Conservation (phyloP, 257 asterid genomes). For the Capsicum chinense region DNA sequence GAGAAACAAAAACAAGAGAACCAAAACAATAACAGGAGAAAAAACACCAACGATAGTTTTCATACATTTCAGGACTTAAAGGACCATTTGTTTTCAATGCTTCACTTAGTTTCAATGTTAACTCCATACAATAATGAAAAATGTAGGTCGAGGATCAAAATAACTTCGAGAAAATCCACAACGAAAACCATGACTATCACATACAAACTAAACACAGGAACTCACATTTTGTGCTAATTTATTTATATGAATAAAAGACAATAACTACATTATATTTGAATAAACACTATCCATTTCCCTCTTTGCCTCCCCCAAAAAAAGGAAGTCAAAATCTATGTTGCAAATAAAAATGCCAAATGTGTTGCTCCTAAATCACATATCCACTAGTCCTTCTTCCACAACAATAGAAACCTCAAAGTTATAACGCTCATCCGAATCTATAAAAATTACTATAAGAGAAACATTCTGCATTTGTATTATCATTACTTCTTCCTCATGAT, state of each 20-base stretch:
- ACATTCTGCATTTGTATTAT: background rate
- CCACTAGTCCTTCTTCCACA: background rate
- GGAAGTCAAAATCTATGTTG: background rate
- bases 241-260: background rate
- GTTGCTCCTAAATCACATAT: background rate
- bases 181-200: too few relatives aligned
- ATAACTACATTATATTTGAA: background rate
- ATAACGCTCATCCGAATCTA: conserved; percentile 2
- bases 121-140: too few relatives aligned
- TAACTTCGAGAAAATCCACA: too few relatives aligned
- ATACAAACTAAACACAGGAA: too few relatives aligned
- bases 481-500: background rate
- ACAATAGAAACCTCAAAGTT: background rate
- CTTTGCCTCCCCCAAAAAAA: background rate
- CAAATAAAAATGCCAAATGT: conserved; percentile 22
- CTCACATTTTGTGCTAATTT: background rate
- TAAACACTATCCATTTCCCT: background rate
- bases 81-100: too few relatives aligned
- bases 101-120: too few relatives aligned
- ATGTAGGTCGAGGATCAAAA: too few relatives aligned
- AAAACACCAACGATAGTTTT: too few relatives aligned
- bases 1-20: too few relatives aligned
- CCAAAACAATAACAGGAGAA: too few relatives aligned
- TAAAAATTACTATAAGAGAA: background rate
- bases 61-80: too few relatives aligned